A percentile compares a stretch with the other conserved stretches of the same genome.
phyloP scores from a whole-genome alignment of 2,329 filamentous ascomycete species.

The Mollisia scopiformis region DNA sequence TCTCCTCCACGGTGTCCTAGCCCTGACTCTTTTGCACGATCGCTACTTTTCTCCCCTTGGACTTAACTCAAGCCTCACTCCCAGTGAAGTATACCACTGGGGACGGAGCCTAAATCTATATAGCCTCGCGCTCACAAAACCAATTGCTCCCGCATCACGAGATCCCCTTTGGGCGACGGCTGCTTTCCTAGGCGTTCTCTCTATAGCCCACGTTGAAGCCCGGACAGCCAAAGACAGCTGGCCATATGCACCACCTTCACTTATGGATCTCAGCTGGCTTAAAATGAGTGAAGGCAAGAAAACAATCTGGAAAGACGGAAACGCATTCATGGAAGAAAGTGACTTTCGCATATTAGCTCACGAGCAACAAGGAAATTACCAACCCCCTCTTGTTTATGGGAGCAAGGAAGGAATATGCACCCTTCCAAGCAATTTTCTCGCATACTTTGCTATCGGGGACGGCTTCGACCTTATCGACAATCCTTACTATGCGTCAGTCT shows the following conservation, averaged over 20 bases:
- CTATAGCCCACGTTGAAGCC: constrained; percentile 49
- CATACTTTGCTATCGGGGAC: constrained; percentile 14
- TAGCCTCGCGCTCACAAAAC: constrained; percentile 43
- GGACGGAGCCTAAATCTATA: constrained; percentile 52
- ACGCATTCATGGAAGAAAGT: constrained; percentile 4
- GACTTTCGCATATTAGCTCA: constrained; percentile 37
- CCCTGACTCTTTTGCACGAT: constrained; percentile 57
- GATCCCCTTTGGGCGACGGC: constrained; percentile 53
- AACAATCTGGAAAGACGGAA: constrained; percentile 47
- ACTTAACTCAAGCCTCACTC: constrained; percentile 24
- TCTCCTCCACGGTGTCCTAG: constrained; percentile 56
- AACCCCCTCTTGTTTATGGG: neutral
- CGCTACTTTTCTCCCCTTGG: constrained; percentile 39
- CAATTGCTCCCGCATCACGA: constrained; percentile 42
- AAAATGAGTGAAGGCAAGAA: constrained; percentile 59
- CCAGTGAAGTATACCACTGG: constrained; percentile 48
- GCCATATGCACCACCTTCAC: constrained; percentile 50
- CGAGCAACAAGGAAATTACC: neutral
- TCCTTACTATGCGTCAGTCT: constrained; percentile 20
- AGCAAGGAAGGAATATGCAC: neutral
- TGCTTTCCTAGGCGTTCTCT: constrained; percentile 48
- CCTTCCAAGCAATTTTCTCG: constrained; percentile 17
- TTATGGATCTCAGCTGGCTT: constrained; percentile 55
- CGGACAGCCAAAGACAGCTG: constrained; percentile 50
- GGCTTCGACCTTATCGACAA: constrained; percentile 13